phyloP scores from a whole-genome alignment of 2,329 filamentous ascomycete species.

The Clonostachys rosea region DNA sequence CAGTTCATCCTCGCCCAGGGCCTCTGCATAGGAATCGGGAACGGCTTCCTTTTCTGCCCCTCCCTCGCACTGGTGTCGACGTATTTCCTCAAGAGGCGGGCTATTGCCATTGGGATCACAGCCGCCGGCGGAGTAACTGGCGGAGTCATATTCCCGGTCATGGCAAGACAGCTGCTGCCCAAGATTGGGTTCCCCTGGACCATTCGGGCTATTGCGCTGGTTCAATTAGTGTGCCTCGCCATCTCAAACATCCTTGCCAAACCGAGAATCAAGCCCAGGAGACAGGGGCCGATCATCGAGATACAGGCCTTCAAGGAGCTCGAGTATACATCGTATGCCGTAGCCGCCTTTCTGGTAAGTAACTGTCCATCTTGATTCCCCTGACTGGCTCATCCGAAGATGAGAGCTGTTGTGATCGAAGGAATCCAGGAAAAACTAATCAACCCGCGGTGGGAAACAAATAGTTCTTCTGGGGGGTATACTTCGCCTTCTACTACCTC shows the following conservation, averaged over 20 bases:
- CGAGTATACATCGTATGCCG: constrained; percentile 35
- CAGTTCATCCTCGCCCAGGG: constrained; percentile 54
- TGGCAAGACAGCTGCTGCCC: constrained; percentile 17
- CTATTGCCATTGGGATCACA: constrained; percentile 56
- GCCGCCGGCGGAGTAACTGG: constrained; percentile 57
- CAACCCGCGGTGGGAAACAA: neutral
- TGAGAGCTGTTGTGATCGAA: no score
- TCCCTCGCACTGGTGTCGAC: constrained; percentile 61
- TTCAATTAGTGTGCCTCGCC: constrained; percentile 39
- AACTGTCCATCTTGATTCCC: neutral
- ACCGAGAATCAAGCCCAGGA: constrained; percentile 34
- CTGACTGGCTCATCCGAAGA: no score
- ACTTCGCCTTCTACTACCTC: constrained; percentile 24
- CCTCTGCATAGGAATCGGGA: constrained; percentile 51
- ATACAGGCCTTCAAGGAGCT: constrained; percentile 37
- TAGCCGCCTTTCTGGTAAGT: constrained; percentile 19
- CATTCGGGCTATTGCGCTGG: constrained; percentile 54
- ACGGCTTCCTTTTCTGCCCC: constrained; percentile 61
- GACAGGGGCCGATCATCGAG: constrained; percentile 33
- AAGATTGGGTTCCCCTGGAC: constrained; percentile 41
- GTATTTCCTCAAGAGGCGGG: constrained; percentile 55
- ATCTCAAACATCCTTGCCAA: constrained; percentile 31
- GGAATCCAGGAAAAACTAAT: neutral
- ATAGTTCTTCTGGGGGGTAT: constrained; percentile 16
- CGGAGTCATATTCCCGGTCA: constrained; percentile 50